Conservation (phyloP, 2,329 filamentous ascomycete species). For the Teratosphaeria gauchensis region DNA sequence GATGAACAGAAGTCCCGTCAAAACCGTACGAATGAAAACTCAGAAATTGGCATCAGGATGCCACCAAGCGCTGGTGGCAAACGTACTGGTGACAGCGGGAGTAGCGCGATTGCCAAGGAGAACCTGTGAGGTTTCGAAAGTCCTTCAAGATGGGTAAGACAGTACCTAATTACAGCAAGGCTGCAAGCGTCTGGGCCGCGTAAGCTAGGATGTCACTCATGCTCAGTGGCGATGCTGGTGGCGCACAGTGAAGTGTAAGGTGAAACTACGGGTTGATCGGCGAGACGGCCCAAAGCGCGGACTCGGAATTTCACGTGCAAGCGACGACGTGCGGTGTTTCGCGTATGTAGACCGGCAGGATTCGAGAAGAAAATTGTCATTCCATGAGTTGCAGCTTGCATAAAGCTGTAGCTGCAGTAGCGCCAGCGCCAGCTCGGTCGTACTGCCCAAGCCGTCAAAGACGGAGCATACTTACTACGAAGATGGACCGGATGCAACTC, state of each 20-base stretch:
- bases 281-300: too few relatives aligned
- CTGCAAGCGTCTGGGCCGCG: neutral
- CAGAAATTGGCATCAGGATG: constrained; percentile 24
- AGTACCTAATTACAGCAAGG: neutral
- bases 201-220: neutral
- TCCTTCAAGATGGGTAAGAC: neutral
- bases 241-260: neutral
- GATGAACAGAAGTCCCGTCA: constrained; percentile 50
- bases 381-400: neutral
- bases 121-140: constrained; percentile 7
- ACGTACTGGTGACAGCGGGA: neutral
- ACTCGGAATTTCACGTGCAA: neutral
- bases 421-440: too few relatives aligned
- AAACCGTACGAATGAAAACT: constrained; percentile 4
- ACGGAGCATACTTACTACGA: neutral
- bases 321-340: neutral
- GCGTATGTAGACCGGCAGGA: neutral
- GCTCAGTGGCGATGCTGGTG: neutral
- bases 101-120: constrained; percentile 1
- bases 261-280: too few relatives aligned
- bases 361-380: neutral
- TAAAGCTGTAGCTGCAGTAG: neutral
- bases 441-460: neutral
- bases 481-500: neutral
- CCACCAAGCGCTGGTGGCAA: constrained; percentile 13